phyloP scores from a whole-genome alignment of 306 rosid species.

The Cucumis sativus region Cucumber_9930_V3 NC_026657.2:922001-922500 shows the following conservation, averaged over 20 bases:
- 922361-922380: no score
- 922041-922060: background rate
- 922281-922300: no score
- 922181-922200: no score
- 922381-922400: background rate
- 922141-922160: background rate
- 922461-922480: constrained; percentile 33
- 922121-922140: background rate
- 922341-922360: no score
- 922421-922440: background rate
- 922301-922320: no score
- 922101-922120: background rate
- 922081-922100: background rate
- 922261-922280: no score
- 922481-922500: constrained; percentile 57
- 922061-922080: background rate
- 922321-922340: no score
- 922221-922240: no score
- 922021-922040: background rate
- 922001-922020: background rate
- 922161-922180: no score
- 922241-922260: no score
- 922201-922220: no score
- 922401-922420: constrained; percentile 5
- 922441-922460: background rate